Conservation (phyloP, 768 basidiomycete genomes). For the Lactifluus hygrophoroides region DNA sequence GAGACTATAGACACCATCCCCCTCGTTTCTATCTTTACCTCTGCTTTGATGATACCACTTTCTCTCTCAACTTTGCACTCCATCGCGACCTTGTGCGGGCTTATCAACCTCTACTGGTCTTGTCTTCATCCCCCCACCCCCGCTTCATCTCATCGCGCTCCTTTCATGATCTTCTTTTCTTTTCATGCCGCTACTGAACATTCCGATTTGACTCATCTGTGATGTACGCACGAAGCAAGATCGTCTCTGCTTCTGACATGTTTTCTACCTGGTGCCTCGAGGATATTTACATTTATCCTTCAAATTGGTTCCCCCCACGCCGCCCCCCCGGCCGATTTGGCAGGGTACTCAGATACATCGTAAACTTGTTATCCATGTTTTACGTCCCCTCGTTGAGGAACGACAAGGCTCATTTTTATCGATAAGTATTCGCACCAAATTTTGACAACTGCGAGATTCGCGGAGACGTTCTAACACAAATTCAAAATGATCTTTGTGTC, state of each 20-base stretch:
- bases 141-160: constrained; percentile 19
- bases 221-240: constrained; percentile 23
- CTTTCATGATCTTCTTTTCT: constrained; percentile 18
- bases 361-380: background rate
- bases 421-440: constrained; percentile 12
- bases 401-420: constrained; percentile 19
- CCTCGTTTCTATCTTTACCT: constrained; percentile 47
- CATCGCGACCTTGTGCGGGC: constrained; percentile 19
- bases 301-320: constrained; percentile 10
- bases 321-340: constrained; percentile 5
- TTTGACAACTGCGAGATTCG: background rate
- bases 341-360: constrained; percentile 13
- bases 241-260: constrained; percentile 18
- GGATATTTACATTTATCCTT: constrained; percentile 1
- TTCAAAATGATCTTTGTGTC: background rate
- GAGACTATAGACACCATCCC: constrained; percentile 60
- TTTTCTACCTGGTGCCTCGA: constrained; percentile 12
- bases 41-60: constrained; percentile 71
- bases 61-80: constrained; percentile 29
- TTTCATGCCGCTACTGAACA: constrained; percentile 22
- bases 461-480: background rate
- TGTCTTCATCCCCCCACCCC: background rate
- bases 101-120: constrained; percentile 7
- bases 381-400: constrained; percentile 6
- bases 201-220: constrained; percentile 21